A percentile compares a stretch with the other conserved stretches of the same genome.
Evolutionary conservation across 495 filamentous ascomycete species (phyloP).

Genomic region (Hypoxylon cercidicola): DNA sequence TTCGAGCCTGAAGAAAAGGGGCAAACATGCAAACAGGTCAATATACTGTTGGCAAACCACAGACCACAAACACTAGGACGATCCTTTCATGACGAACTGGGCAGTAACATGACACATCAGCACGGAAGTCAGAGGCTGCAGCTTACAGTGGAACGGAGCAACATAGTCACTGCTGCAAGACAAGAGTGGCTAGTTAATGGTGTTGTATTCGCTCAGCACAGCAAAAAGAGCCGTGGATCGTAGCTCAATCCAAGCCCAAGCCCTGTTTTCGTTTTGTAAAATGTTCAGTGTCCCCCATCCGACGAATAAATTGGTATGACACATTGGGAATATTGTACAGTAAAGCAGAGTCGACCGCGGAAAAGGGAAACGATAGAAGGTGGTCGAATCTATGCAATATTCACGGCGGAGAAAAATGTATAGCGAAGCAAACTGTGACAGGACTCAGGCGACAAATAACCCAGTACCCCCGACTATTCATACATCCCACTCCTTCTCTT

Average conservation of each 20-base stretch:
- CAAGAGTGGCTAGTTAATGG: conserved; percentile 13
- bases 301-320: conserved; percentile 14
- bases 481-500: conserved; percentile 62
- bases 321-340: conserved; percentile 35
- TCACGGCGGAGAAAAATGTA: conserved; percentile 40
- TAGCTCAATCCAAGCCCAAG: conserved; percentile 33
- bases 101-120: background rate
- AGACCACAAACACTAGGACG: background rate
- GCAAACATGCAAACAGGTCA: background rate
- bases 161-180: conserved; percentile 22
- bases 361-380: background rate
- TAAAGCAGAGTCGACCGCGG: conserved; percentile 22
- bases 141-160: conserved; percentile 11
- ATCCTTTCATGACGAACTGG: background rate
- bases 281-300: conserved; percentile 23
- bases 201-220: conserved; percentile 6
- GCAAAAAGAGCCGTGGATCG: conserved; percentile 9
- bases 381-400: conserved; percentile 35
- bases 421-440: conserved; percentile 27
- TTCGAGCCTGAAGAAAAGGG: too few species aligned
- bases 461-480: conserved; percentile 33
- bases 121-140: background rate
- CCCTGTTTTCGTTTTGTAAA: conserved; percentile 15
- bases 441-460: conserved; percentile 4
- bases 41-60: background rate